A percentile compares a stretch with the other conserved stretches of the same genome.
These are phyloP conservation scores for Mucor piriformis DNA, from an alignment of 371 early-diverging fungal species.

Conservation along the genomic window DNA sequence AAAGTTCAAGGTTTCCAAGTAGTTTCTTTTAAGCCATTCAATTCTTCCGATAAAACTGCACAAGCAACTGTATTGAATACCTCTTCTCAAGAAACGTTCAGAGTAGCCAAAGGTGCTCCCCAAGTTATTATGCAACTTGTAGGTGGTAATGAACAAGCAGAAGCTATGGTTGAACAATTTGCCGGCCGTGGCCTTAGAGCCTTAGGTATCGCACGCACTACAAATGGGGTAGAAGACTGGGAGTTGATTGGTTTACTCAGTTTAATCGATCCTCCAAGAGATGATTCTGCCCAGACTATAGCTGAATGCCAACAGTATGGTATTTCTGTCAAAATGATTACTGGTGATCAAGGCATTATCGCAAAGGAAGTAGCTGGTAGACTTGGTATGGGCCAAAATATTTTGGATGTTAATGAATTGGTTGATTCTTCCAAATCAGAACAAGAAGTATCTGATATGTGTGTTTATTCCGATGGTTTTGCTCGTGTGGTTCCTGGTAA, in stretches of 20 bases:
- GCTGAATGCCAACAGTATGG: slow-evolving; percentile 77
- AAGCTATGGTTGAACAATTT: slow-evolving; percentile 59
- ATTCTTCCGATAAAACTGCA: slow-evolving; percentile 83
- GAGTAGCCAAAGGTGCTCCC: slow-evolving; percentile 68
- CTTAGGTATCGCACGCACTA: slow-evolving; percentile 66
- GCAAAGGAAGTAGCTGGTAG: slow-evolving; percentile 78
- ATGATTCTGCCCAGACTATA: slow-evolving; percentile 76
- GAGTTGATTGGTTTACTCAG: slow-evolving; percentile 65
- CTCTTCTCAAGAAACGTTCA: slow-evolving; percentile 70
- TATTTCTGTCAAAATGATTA: slow-evolving; percentile 90
- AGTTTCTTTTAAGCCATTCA: slow-evolving; percentile 79
- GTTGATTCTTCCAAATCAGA: slow-evolving; percentile 63
- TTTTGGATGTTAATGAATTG: slow-evolving; percentile 68
- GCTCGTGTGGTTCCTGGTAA: slow-evolving; percentile 79
- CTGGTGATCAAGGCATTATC: slow-evolving; percentile 88
- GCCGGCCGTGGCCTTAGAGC: slow-evolving; percentile 75
- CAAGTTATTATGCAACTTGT: slow-evolving; percentile 62
- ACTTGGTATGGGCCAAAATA: slow-evolving; percentile 63
- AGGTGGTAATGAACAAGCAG: slow-evolving; percentile 57
- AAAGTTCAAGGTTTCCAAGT: slow-evolving; percentile 79
- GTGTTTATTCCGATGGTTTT: slow-evolving; percentile 77
- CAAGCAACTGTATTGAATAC: slow-evolving; percentile 82
- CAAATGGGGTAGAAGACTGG: slow-evolving; percentile 56
- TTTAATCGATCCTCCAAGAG: slow-evolving; percentile 84
- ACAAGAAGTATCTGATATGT: slow-evolving; percentile 71